Evolutionary conservation across 23 red algal genomes (phyloP).

Genomic region (Gracilariopsis chorda): DNA sequence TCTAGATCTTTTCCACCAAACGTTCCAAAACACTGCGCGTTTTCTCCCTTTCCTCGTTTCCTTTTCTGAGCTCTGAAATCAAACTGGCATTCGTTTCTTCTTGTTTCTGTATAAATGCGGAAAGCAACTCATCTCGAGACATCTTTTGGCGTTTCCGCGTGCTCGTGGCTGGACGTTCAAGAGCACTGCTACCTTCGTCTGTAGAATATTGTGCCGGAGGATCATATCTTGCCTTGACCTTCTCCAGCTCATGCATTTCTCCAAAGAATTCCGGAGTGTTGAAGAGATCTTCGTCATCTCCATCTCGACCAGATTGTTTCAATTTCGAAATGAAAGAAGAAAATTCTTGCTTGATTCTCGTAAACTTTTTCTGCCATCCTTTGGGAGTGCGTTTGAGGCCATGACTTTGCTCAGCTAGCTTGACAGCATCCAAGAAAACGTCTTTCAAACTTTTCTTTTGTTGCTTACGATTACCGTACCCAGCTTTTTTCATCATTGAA

Average conservation of each 20-base stretch:
- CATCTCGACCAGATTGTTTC: slow-evolving; percentile 14
- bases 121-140: no score
- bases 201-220: not conserved
- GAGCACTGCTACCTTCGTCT: no score
- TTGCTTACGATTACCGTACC: slow-evolving; percentile 3
- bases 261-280: slow-evolving; percentile 37
- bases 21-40: no score
- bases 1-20: no score
- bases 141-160: no score
- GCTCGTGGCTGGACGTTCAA: no score
- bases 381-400: not conserved
- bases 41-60: no score
- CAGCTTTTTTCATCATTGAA: slow-evolving; percentile 19
- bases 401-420: not conserved
- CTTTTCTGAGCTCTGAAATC: no score
- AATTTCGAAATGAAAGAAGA: not conserved
- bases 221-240: slow-evolving; percentile 4
- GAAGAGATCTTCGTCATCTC: not conserved
- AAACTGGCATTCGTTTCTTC: no score
- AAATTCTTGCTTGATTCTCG: not conserved
- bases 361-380: slow-evolving; percentile 26
- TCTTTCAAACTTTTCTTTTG: slow-evolving; percentile 21
- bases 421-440: not conserved
- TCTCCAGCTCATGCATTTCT: slow-evolving; percentile 15
- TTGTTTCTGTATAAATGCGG: no score